Evolutionary conservation across 768 basidiomycete genomes (phyloP).

Genomic region (Pisolithus microcarpus): DNA sequence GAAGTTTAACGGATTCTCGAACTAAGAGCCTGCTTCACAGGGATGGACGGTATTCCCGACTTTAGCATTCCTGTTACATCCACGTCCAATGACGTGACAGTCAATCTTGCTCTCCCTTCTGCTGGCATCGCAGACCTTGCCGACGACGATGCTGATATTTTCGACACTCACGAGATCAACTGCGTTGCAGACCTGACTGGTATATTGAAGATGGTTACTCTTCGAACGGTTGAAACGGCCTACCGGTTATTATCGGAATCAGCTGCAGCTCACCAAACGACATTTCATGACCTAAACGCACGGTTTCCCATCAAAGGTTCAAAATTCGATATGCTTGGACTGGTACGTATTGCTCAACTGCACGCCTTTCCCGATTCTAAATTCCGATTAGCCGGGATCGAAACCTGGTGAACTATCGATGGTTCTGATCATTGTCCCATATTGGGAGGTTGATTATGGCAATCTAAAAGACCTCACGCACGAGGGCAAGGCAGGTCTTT

Average conservation of each 20-base stretch:
- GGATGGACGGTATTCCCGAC: neutral
- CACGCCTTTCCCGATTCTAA: neutral
- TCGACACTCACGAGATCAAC: neutral
- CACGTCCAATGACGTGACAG: neutral
- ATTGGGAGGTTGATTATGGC: neutral
- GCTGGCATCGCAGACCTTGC: neutral
- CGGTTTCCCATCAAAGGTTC: neutral
- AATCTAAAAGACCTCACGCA: neutral
- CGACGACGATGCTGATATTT: neutral
- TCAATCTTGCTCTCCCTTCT: neutral
- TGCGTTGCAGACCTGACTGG: neutral
- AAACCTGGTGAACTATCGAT: neutral
- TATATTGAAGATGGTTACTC: neutral
- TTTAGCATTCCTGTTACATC: neutral
- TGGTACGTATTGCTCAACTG: neutral
- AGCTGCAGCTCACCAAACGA: too few relatives aligned
- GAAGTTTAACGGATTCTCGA: neutral
- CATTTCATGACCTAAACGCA: neutral
- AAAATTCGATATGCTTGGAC: neutral
- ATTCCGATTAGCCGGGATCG: neutral
- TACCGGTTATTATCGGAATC: neutral
- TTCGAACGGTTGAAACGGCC: neutral
- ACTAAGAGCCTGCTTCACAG: neutral
- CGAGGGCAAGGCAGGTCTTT: neutral
- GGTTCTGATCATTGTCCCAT: slow-evolving; percentile 2